phyloP scores from a whole-genome alignment of 805 yeast genomes.

The Cyberlindnera bimundalis region DNA sequence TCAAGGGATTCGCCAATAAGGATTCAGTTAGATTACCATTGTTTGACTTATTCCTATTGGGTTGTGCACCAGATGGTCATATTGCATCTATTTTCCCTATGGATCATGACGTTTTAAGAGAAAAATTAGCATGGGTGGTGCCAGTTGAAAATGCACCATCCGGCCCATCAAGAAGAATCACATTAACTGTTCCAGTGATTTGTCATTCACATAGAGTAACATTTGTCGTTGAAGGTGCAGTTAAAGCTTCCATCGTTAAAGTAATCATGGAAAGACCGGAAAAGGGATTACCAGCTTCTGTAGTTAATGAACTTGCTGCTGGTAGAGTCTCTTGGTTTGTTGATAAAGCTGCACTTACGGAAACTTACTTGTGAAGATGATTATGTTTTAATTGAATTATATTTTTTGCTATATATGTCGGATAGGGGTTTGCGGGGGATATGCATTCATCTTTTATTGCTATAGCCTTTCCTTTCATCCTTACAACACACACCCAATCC shows the following conservation, averaged over 20 bases:
- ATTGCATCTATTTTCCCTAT: slow-evolving; percentile 95
- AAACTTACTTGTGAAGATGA: slow-evolving; percentile 32
- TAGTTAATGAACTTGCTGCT: slow-evolving; percentile 94
- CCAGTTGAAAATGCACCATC: slow-evolving; percentile 90
- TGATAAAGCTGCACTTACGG: slow-evolving; percentile 86
- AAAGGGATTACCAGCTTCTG: slow-evolving; percentile 89
- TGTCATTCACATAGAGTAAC: slow-evolving; percentile 91
- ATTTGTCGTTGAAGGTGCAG: slow-evolving; percentile 94
- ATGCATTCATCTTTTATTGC: no score
- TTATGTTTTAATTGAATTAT: no score
- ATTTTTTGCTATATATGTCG: no score
- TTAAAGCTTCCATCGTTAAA: slow-evolving; percentile 88
- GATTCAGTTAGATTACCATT: slow-evolving; percentile 94
- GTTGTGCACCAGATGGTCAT: slow-evolving; percentile 99
- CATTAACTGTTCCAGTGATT: slow-evolving; percentile 90
- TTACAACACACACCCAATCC: no score
- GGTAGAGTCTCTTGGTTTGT: slow-evolving; percentile 97
- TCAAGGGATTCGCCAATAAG: slow-evolving; percentile 90
- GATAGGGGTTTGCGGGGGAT: no score
- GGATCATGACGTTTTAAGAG: slow-evolving; percentile 78
- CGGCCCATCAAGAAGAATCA: slow-evolving; percentile 82
- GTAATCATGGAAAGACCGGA: slow-evolving; percentile 96
- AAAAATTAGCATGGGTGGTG: slow-evolving; percentile 90
- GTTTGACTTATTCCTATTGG: slow-evolving; percentile 86
- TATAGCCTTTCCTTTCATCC: no score